Base-by-base conservation (phyloP, 352 stramenopile genomes). In the Phytopythium oedochilum region DNA sequence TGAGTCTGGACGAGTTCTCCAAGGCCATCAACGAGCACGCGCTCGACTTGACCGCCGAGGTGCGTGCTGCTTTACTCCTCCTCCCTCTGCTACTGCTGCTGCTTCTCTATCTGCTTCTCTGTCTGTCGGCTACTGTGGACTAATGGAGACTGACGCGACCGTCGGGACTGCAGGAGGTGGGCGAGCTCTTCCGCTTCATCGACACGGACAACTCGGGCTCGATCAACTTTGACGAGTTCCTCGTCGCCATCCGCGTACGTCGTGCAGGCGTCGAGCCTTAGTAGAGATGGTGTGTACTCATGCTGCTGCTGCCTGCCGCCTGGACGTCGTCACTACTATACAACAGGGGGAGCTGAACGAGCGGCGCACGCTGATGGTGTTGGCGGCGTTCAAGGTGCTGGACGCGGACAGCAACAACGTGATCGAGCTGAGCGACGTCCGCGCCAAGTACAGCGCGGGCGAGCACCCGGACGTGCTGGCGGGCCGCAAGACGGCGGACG, bases 161-260 rank as follows among this genome's bases (percentile, higher is more conserved):
- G 26, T 8, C 43, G 23, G 17, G 23, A 12, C 5, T 44, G 14
- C 46, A 81, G 68, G 81, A 91, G 48, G 68, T 84, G 34, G 58
- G 77, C 38, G 73, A 90, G 60, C 60, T 96, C 10, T 96, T 97
- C 70, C 56, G 54, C 40, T 90, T 90, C 50, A 94, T 96, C 55
- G 87, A 96, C 61, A 36, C 66, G 9, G 86, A 96, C 64, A 78
- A 79, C 48, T 91, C 76, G 11, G 87, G 89, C 36, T 72, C 71
- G 18, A 74, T 96, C 53, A 75, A 88, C 70, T 96, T 88, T 61
- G 84, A 94, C 31, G 83, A 94, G 63, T 95, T 96, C 62, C 62
- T 96, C 26, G 40, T 88, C 14, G 75, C 75, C 48, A 65, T 95
- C 55, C 78, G 83, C 32, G 68, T 75, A 48, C 39, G 60, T 53